phyloP scores from a whole-genome alignment of 2,329 filamentous ascomycete species.

The Orbilia blumenaviensis region DNA sequence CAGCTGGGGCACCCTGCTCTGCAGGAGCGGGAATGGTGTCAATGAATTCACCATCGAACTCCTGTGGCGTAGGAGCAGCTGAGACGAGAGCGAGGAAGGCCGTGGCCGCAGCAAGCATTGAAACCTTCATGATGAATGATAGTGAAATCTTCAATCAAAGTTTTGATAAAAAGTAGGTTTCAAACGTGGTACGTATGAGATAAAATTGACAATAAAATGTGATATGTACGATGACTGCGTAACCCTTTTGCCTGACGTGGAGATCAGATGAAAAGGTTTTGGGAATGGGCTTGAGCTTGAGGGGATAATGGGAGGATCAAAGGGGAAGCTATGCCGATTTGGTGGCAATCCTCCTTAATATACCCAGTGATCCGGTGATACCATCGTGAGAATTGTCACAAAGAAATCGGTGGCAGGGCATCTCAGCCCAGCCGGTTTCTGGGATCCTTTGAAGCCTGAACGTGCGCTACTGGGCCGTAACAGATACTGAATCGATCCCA shows the following conservation, averaged over 20 bases:
- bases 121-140: slow-evolving; percentile 23
- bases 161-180: not conserved
- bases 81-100: slow-evolving; percentile 1
- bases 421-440: not conserved
- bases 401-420: slow-evolving; percentile 4
- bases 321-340: slow-evolving; percentile 1
- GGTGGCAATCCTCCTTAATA: slow-evolving; percentile 1
- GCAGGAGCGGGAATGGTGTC: slow-evolving; percentile 1
- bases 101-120: not conserved
- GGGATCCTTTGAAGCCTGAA: not conserved
- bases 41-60: not conserved
- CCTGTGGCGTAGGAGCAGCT: not conserved
- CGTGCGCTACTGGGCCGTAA: not conserved
- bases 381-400: not conserved
- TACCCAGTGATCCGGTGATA: not conserved
- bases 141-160: slow-evolving; percentile 5
- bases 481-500: not conserved
- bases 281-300: not conserved
- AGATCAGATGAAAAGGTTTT: slow-evolving; percentile 4
- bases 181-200: not conserved
- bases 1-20: not conserved
- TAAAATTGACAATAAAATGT: not conserved
- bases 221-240: not conserved
- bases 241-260: not conserved
- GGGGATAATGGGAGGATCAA: not conserved